Evolutionary conservation across 768 basidiomycete genomes (phyloP).

Genomic region (Trametes cinnabarina): DNA sequence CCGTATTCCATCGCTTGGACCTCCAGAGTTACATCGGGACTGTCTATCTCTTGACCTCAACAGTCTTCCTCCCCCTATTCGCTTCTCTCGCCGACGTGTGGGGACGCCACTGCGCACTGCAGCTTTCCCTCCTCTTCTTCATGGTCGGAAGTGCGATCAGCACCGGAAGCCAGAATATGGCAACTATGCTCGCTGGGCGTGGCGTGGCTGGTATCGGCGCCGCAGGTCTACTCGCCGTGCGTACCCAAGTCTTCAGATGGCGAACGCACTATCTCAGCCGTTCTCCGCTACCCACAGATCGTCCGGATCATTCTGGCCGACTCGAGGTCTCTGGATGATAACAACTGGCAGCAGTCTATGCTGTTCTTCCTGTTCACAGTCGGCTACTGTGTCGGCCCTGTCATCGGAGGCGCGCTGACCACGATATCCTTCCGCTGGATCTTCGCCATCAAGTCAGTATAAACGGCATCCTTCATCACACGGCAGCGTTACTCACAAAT

Average conservation of each 20-base stretch:
- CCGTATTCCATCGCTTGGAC: constrained; percentile 34
- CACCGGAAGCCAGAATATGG: constrained; percentile 46
- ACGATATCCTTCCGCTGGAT: constrained; percentile 49
- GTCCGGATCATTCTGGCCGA: constrained; percentile 46
- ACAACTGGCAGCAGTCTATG: constrained; percentile 41
- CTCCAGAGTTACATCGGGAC: constrained; percentile 50
- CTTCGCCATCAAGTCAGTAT: constrained; percentile 51
- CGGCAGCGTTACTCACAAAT: not conserved
- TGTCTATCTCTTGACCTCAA: constrained; percentile 48
- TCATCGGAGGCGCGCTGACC: constrained; percentile 43
- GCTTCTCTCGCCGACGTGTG: constrained; percentile 49
- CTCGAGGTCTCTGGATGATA: constrained; percentile 39
- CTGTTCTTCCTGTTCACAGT: constrained; percentile 44
- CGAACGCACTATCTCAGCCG: not conserved
- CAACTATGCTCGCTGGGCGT: constrained; percentile 44
- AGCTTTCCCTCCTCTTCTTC: constrained; percentile 44
- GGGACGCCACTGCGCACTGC: constrained; percentile 48
- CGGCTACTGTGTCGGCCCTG: constrained; percentile 44
- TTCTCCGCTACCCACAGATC: constrained; percentile 27
- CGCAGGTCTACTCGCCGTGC: constrained; percentile 40
- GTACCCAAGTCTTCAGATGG: not conserved
- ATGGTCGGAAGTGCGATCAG: constrained; percentile 45
- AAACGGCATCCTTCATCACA: not conserved
- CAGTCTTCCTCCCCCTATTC: constrained; percentile 52
- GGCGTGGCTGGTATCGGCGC: constrained; percentile 52